phyloP scores from a whole-genome alignment of 164 flowering plant genomes.

The Nymphaea thermarum region DNA sequence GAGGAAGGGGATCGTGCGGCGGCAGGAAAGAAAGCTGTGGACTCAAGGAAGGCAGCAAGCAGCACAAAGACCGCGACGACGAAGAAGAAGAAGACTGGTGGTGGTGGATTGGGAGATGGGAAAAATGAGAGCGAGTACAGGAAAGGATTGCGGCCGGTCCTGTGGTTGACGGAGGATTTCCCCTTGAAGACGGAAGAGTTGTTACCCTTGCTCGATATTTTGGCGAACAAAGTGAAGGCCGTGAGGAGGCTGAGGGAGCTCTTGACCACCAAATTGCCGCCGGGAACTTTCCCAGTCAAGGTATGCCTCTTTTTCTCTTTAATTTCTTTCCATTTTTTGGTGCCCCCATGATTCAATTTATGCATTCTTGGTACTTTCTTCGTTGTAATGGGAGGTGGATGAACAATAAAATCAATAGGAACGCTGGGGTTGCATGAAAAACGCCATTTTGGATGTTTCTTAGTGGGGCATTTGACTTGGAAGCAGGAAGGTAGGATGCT shows the following conservation, averaged over 20 bases:
- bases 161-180: conserved; percentile 93
- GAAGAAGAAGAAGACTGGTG: conserved; percentile 1
- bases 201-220: conserved; percentile 85
- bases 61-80: background rate
- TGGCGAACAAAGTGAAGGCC: conserved; percentile 99
- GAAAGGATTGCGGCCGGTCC: conserved; percentile 89
- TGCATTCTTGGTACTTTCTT: too few species aligned
- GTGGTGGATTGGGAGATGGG: conserved; percentile 46
- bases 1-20: background rate
- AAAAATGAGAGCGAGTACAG: conserved; percentile 96
- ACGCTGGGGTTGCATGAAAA: too few species aligned
- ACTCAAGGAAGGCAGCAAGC: background rate
- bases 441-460: too few species aligned
- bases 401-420: too few species aligned
- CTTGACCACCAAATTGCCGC: conserved; percentile 84
- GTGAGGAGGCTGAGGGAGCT: conserved; percentile 91
- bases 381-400: too few species aligned
- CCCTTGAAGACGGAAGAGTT: conserved; percentile 91
- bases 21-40: background rate
- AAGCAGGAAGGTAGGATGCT: too few species aligned
- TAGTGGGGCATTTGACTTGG: too few species aligned
- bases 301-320: conserved; percentile 19
- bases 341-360: too few species aligned
- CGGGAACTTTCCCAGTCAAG: conserved; percentile 92
- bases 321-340: too few species aligned